Conservation (phyloP, 306 rosid genomes). For the Abrus pulchellus region DNA sequence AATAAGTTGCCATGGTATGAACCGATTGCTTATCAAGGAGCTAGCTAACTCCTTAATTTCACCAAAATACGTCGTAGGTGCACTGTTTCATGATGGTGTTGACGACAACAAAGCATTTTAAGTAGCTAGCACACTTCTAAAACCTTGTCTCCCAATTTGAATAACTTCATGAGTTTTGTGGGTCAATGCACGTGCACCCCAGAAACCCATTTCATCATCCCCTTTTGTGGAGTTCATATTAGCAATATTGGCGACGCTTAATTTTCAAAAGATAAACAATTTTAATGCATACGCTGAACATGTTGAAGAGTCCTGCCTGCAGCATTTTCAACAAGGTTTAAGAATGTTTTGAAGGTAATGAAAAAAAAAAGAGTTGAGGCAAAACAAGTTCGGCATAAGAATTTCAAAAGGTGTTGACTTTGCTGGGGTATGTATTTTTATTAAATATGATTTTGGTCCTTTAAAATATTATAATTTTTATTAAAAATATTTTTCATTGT, state of each 20-base stretch:
- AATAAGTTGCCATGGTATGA: no score
- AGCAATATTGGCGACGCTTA: background rate
- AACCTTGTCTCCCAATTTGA: constrained; percentile 18
- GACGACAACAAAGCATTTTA: background rate
- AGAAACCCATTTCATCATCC: background rate
- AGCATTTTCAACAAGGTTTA: constrained; percentile 35
- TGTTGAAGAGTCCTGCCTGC: constrained; percentile 42
- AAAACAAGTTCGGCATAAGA: constrained; percentile 45
- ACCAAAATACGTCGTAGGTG: background rate
- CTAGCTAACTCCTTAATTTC: no score
- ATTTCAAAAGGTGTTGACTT: constrained; percentile 59
- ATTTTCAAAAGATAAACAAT: constrained; percentile 19
- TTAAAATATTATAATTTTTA: no score
- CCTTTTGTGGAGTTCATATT: constrained; percentile 13
- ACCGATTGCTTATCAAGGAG: no score
- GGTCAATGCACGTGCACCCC: constrained; percentile 43
- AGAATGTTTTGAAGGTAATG: constrained; percentile 24
- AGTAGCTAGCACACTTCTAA: constrained; percentile 8
- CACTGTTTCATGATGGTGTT: background rate
- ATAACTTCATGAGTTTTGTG: constrained; percentile 2
- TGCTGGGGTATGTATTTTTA: constrained; percentile 18
- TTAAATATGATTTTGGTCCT: no score
- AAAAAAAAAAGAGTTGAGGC: constrained; percentile 16
- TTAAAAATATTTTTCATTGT: no score
- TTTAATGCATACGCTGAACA: background rate